Percentiles rank a stretch among this genome's conserved stretches.
These are phyloP conservation scores for Alternaria triticina DNA, from an alignment of 2,329 filamentous ascomycete genomes.

Conservation along the genomic window DNA sequence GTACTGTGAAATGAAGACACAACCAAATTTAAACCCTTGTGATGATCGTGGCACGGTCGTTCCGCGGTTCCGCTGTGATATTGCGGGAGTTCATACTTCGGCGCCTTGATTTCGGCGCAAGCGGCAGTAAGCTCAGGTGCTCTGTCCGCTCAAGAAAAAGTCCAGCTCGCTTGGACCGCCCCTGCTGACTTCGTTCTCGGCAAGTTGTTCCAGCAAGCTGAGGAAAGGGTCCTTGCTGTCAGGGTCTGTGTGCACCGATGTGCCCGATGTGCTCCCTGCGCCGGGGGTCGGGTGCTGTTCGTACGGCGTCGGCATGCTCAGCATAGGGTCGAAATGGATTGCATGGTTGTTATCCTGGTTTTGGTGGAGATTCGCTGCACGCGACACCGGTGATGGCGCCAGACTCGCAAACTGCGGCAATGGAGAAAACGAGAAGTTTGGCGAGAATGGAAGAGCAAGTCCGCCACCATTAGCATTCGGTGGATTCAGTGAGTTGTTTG, in stretches of 20 bases:
- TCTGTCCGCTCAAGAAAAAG: constrained; percentile 67
- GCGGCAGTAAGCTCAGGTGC: constrained; percentile 24
- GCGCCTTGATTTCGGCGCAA: neutral
- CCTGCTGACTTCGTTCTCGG: constrained; percentile 75
- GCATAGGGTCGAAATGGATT: constrained; percentile 47
- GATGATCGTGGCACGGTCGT: neutral
- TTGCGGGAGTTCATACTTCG: neutral
- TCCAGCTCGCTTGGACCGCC: constrained; percentile 77
- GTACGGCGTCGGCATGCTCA: constrained; percentile 50
- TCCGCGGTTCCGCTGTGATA: constrained; percentile 4
- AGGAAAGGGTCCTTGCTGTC: constrained; percentile 81
- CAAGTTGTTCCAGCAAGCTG: constrained; percentile 78
- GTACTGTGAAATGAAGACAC: constrained; percentile 14
- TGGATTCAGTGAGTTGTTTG: constrained; percentile 21
- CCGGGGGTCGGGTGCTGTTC: constrained; percentile 54
- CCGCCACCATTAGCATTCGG: constrained; percentile 25
- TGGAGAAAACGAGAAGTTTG: constrained; percentile 48
- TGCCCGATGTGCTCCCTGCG: constrained; percentile 50
- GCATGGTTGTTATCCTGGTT: constrained; percentile 20
- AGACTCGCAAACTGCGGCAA: constrained; percentile 44
- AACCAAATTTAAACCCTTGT: neutral
- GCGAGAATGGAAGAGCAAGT: constrained; percentile 48
- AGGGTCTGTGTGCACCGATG: constrained; percentile 50
- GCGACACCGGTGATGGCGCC: constrained; percentile 39
- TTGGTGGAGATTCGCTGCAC: constrained; percentile 24